These are phyloP conservation scores for Niveomyces coronatus DNA, from an alignment of 2,329 filamentous ascomycete genomes.

Conservation along the genomic window DNA sequence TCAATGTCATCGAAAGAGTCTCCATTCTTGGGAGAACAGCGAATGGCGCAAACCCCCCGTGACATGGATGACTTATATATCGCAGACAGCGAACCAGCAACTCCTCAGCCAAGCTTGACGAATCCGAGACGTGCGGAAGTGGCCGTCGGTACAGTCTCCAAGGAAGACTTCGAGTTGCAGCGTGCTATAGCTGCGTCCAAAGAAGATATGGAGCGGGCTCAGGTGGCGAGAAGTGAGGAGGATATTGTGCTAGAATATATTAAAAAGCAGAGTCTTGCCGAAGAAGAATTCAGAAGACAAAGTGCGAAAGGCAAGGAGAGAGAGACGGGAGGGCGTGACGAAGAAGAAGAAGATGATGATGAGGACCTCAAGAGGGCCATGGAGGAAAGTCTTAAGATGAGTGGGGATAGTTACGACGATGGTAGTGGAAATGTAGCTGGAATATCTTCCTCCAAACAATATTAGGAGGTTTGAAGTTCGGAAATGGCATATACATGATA, in stretches of 20 bases:
- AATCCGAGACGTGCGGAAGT: too few relatives aligned
- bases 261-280: slow-evolving; percentile 64
- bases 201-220: slow-evolving; percentile 31
- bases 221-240: slow-evolving; percentile 48
- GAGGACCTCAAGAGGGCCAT: slow-evolving; percentile 38
- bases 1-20: too few relatives aligned
- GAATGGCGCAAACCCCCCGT: too few relatives aligned
- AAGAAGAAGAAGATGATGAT: slow-evolving; percentile 31
- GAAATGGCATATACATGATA: too few relatives aligned
- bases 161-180: slow-evolving; percentile 35
- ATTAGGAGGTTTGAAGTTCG: slow-evolving; percentile 15
- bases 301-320: slow-evolving; percentile 27
- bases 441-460: too few relatives aligned
- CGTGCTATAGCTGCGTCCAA: slow-evolving; percentile 36
- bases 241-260: slow-evolving; percentile 67
- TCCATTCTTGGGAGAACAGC: too few relatives aligned
- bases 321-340: slow-evolving; percentile 17
- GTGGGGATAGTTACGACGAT: slow-evolving; percentile 18
- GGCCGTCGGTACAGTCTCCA: too few relatives aligned
- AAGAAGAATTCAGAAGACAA: slow-evolving; percentile 43
- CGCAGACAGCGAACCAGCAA: slow-evolving; percentile 13
- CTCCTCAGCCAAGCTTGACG: not conserved
- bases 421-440: slow-evolving; percentile 5
- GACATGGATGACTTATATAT: slow-evolving; percentile 7
- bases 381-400: slow-evolving; percentile 38